These are phyloP conservation scores for Torrubiella hemipterigena DNA, from an alignment of 2,329 filamentous ascomycete genomes.

Conservation along the genomic window DNA sequence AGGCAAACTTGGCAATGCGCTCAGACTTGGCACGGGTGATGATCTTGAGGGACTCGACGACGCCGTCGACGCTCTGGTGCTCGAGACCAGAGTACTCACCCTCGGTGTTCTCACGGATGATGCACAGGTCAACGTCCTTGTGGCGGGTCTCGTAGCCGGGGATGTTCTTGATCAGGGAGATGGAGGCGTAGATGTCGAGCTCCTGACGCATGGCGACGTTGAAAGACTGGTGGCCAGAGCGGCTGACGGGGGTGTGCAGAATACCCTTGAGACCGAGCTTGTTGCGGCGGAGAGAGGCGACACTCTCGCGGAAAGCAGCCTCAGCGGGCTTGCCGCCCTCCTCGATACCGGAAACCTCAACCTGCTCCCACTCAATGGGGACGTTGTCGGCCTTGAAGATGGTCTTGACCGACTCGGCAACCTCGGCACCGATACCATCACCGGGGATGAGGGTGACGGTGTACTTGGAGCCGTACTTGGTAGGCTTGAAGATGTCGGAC, in stretches of 20 bases:
- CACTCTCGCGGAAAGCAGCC: conserved; percentile 89
- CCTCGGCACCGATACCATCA: conserved; percentile 97
- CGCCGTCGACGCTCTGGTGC: conserved; percentile 92
- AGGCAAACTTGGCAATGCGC: conserved; percentile 98
- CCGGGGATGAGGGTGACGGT: conserved; percentile 97
- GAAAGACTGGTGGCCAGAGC: conserved; percentile 97
- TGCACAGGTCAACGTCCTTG: conserved; percentile 94
- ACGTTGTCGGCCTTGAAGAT: conserved; percentile 99
- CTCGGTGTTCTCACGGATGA: conserved; percentile 99
- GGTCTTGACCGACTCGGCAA: conserved; percentile 95
- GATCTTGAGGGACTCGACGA: conserved; percentile 99
- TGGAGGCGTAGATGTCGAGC: conserved; percentile 97
- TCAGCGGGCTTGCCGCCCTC: conserved; percentile 78
- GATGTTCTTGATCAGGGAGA: conserved; percentile 98
- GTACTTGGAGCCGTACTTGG: conserved; percentile 99
- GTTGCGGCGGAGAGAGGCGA: conserved; percentile 92
- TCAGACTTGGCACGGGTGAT: conserved; percentile 98
- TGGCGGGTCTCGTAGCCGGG: conserved; percentile 96
- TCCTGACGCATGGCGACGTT: conserved; percentile 98
- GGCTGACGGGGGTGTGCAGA: conserved; percentile 91
- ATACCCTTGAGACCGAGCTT: conserved; percentile 99
- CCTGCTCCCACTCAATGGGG: conserved; percentile 96
- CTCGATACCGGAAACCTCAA: conserved; percentile 88
- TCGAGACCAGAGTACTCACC: conserved; percentile 98
- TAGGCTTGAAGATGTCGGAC: conserved; percentile 96